These are phyloP conservation scores for Xylaria venustula DNA, from an alignment of 495 filamentous ascomycete genomes.

Conservation along the genomic window DNA sequence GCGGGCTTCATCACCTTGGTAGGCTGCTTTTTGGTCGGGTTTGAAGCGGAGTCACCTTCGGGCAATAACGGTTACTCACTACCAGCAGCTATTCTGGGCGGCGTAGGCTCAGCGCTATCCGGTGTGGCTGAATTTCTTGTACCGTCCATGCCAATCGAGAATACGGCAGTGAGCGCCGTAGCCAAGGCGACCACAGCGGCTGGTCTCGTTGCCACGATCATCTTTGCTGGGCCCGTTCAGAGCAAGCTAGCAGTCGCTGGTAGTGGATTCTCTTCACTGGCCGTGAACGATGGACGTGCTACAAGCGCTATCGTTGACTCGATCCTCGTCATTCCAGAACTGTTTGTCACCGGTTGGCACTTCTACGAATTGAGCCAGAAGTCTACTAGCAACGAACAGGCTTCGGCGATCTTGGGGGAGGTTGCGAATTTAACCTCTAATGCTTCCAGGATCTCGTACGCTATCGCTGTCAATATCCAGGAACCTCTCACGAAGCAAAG, in stretches of 20 bases:
- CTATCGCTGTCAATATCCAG: background rate
- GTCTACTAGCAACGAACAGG: background rate
- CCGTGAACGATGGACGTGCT: constrained; percentile 2
- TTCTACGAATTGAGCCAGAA: constrained; percentile 3
- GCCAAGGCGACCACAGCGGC: background rate
- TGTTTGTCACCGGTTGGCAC: constrained; percentile 4
- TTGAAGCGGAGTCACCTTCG: background rate
- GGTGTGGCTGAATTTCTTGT: constrained; percentile 1
- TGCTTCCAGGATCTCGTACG: constrained; percentile 1
- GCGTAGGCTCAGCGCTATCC: background rate
- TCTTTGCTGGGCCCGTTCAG: background rate
- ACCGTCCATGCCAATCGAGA: background rate
- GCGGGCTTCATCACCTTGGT: background rate
- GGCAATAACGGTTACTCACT: constrained; percentile 1
- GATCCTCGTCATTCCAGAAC: constrained; percentile 1
- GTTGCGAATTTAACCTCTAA: background rate
- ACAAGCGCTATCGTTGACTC: constrained; percentile 2
- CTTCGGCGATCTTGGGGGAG: constrained; percentile 2
- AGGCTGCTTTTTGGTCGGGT: background rate
- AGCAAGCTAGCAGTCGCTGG: background rate
- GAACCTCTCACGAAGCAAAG: background rate
- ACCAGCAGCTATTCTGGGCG: background rate
- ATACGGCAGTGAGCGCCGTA: background rate
- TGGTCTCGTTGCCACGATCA: background rate
- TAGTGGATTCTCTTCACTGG: background rate